Percentiles rank a stretch among this genome's conserved stretches.
Conservation (phyloP, 2,329 filamentous ascomycete genomes). For the Escovopsis weberi region DNA sequence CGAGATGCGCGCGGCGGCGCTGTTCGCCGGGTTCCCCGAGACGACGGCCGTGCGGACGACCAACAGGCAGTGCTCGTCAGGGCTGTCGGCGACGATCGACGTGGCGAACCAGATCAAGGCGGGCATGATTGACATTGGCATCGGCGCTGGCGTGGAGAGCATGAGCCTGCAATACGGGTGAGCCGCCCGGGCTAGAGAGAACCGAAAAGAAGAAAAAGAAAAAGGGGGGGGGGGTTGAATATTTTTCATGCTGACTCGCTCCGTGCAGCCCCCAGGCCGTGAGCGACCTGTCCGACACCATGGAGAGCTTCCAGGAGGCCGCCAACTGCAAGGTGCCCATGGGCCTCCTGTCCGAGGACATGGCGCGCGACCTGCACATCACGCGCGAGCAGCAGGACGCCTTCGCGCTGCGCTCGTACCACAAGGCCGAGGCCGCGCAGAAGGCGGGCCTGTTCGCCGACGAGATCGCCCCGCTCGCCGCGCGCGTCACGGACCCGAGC, state of each 20-base stretch:
- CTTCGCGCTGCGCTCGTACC: conserved; percentile 89
- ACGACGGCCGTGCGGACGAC: conserved; percentile 70
- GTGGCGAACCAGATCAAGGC: conserved; percentile 82
- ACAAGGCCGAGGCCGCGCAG: conserved; percentile 79
- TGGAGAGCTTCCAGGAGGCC: conserved; percentile 67
- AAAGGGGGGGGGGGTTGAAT: too few species aligned
- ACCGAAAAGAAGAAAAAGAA: not conserved
- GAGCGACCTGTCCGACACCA: conserved; percentile 78
- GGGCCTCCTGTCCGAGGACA: conserved; percentile 84
- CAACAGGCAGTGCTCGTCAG: conserved; percentile 90
- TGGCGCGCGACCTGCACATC: conserved; percentile 76
- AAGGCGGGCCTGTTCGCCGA: conserved; percentile 79
- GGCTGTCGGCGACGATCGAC: conserved; percentile 83
- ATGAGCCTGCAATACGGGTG: conserved; percentile 90
- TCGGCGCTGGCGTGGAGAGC: conserved; percentile 91
- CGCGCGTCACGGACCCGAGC: conserved; percentile 84
- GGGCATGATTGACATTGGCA: conserved; percentile 90
- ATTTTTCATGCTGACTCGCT: not conserved
- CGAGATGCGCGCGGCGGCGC: conserved; percentile 83
- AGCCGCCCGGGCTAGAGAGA: conserved; percentile 35
- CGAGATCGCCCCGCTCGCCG: conserved; percentile 77
- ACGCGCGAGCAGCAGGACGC: conserved; percentile 62
- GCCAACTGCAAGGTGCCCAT: conserved; percentile 97
- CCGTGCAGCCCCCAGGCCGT: conserved; percentile 58
- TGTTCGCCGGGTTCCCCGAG: conserved; percentile 84